Evolutionary conservation across 2,329 filamentous ascomycete genomes (phyloP).

Genomic region (Colletotrichum sp.): DNA sequence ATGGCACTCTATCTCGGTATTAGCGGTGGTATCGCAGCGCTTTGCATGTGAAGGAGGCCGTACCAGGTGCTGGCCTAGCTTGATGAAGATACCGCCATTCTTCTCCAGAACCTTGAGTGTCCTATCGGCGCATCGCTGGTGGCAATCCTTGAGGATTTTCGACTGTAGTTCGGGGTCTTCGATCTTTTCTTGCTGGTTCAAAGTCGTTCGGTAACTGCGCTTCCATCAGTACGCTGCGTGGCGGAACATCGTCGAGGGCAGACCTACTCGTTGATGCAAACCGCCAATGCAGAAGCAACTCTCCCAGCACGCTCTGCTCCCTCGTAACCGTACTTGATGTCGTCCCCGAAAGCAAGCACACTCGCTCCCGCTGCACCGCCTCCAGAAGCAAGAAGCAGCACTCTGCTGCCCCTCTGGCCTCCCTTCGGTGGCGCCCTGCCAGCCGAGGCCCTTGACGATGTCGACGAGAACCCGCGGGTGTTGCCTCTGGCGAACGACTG

Average conservation of each 20-base stretch:
- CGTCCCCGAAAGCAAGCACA: conserved; percentile 62
- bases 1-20: conserved; percentile 73
- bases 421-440: background rate
- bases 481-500: conserved; percentile 22
- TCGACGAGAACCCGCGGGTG: conserved; percentile 33
- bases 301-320: conserved; percentile 79
- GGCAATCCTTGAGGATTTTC: conserved; percentile 79
- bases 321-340: conserved; percentile 78
- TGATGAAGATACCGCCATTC: conserved; percentile 98
- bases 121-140: conserved; percentile 89
- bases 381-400: conserved; percentile 54
- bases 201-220: conserved; percentile 80
- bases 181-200: conserved; percentile 71
- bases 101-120: conserved; percentile 88
- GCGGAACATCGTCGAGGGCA: background rate
- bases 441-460: conserved; percentile 9
- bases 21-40: conserved; percentile 4
- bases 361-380: conserved; percentile 55
- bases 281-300: conserved; percentile 74
- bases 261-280: conserved; percentile 86
- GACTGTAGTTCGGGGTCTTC: conserved; percentile 69
- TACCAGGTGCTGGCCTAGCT: conserved; percentile 91
- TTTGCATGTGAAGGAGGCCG: conserved; percentile 10
- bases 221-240: conserved; percentile 28
- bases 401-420: conserved; percentile 22